Conservation (phyloP, 176 grass and related monocot genomes). For the Oropetium thomaeum region DNA sequence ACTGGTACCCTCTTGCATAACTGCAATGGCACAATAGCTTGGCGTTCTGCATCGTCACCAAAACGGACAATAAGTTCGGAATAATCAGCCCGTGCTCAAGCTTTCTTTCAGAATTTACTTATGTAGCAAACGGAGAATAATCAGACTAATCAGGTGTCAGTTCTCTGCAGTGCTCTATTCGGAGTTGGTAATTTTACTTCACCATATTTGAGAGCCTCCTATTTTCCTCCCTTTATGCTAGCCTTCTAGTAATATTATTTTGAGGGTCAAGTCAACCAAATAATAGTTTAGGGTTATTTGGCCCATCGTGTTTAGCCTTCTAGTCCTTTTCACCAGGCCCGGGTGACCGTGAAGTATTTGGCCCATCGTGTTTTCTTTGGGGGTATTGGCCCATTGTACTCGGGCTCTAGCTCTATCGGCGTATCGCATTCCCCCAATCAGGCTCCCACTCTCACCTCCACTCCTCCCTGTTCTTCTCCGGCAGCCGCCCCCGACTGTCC, state of each 20-base stretch:
- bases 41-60: background rate
- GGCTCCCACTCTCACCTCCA: background rate
- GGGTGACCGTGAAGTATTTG: background rate
- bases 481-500: slow-evolving; percentile 12
- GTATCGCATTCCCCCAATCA: slow-evolving; percentile 12
- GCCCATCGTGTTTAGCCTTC: too few relatives aligned
- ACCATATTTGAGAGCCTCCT: slow-evolving; percentile 19
- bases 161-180: background rate
- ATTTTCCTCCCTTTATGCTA: slow-evolving; percentile 25
- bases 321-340: background rate
- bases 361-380: too few relatives aligned
- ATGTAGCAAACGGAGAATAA: background rate
- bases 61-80: background rate
- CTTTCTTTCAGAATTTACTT: background rate
- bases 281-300: too few relatives aligned
- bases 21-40: background rate
- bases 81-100: too few relatives aligned
- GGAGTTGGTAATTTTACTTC: background rate
- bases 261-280: too few relatives aligned
- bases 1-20: background rate
- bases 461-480: slow-evolving; percentile 24
- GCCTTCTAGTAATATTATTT: slow-evolving; percentile 69
- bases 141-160: too few relatives aligned
- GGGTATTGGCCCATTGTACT: background rate
- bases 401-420: slow-evolving; percentile 11